Percentiles rank a stretch among this genome's conserved stretches.
Evolutionary conservation across 495 filamentous ascomycete species (phyloP).

Genomic region (Talaromyces proteolyticus): DNA sequence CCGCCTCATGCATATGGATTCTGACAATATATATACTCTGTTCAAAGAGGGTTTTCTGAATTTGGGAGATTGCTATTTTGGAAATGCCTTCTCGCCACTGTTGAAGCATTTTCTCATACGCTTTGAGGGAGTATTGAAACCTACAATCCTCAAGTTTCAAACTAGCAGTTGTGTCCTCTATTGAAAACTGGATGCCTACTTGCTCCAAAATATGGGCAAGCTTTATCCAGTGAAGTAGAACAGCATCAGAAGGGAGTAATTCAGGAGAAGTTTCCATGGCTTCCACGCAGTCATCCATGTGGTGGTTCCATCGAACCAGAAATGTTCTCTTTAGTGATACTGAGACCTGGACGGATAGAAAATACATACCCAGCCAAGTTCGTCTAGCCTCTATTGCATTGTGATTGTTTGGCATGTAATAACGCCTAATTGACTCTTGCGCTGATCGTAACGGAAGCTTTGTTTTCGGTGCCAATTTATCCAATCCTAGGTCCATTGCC

Average conservation of each 20-base stretch:
- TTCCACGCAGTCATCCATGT: conserved; percentile 80
- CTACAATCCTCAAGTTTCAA: conserved; percentile 66
- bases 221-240: conserved; percentile 69
- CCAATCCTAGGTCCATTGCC: conserved; percentile 82
- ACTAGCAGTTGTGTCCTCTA: conserved; percentile 63
- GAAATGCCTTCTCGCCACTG: conserved; percentile 53
- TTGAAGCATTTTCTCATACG: conserved; percentile 68
- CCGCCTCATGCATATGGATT: conserved; percentile 83
- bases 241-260: conserved; percentile 64
- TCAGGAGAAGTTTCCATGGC: conserved; percentile 67
- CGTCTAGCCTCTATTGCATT: conserved; percentile 68
- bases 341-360: conserved; percentile 58
- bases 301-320: conserved; percentile 72
- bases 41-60: background rate
- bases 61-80: conserved; percentile 25
- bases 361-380: conserved; percentile 80
- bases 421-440: conserved; percentile 25
- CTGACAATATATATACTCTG: conserved; percentile 39
- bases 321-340: conserved; percentile 79
- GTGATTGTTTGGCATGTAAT: conserved; percentile 46
- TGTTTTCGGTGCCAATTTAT: conserved; percentile 30
- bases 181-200: conserved; percentile 64
- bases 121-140: conserved; percentile 65
- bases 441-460: conserved; percentile 19
- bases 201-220: conserved; percentile 79